Conservation (phyloP, 2,329 filamentous ascomycete genomes). For the Microdochium trichocladiopsis region DNA sequence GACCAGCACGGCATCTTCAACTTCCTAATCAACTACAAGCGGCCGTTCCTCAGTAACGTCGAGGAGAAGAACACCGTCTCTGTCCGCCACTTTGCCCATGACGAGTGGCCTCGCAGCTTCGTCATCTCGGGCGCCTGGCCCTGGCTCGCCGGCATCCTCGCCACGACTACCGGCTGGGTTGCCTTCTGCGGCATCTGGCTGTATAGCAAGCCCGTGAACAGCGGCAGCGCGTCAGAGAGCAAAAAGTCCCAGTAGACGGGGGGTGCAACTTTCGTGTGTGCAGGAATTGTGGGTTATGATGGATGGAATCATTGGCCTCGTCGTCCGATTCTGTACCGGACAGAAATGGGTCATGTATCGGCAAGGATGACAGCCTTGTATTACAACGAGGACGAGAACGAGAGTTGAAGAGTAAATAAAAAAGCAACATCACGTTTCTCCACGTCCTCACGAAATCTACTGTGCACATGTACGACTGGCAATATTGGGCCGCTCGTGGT, state of each 20-base stretch:
- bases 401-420: no score
- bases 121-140: constrained; percentile 88
- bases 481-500: no score
- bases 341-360: no score
- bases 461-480: no score
- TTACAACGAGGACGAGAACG: no score
- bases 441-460: no score
- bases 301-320: no score
- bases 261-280: neutral
- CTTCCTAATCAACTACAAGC: constrained; percentile 95
- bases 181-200: constrained; percentile 85
- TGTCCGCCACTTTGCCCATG: constrained; percentile 91
- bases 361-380: no score
- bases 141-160: constrained; percentile 83
- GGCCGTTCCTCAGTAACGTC: constrained; percentile 80
- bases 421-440: no score
- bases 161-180: constrained; percentile 78
- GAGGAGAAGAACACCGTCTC: constrained; percentile 95
- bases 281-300: neutral
- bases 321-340: no score
- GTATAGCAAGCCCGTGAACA: constrained; percentile 48
- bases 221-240: constrained; percentile 12
- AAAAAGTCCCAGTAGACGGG: constrained; percentile 40
- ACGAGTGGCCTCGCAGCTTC: constrained; percentile 91
- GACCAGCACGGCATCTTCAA: constrained; percentile 99